These are phyloP conservation scores for Metschnikowia continentalis DNA, from an alignment of 805 yeast genomes.

Conservation along the genomic window DNA sequence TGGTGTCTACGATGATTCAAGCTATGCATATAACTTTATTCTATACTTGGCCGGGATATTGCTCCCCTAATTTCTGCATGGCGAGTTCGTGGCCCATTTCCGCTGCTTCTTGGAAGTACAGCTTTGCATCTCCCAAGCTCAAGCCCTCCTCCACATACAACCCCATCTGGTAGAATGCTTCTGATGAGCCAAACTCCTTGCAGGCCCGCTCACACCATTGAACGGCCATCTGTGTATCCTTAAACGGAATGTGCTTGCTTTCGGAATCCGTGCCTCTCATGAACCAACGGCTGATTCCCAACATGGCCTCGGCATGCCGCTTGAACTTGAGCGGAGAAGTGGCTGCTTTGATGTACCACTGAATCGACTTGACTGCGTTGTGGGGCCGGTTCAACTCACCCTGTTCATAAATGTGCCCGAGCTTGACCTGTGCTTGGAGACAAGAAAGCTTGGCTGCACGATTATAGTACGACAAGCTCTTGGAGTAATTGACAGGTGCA, in stretches of 20 bases:
- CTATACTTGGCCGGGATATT: not conserved
- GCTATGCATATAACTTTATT: not conserved
- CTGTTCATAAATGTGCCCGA: conserved; percentile 40
- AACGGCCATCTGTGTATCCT: conserved; percentile 34
- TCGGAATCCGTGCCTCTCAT: conserved; percentile 31
- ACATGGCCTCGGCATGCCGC: conserved; percentile 44
- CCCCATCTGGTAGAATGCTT: conserved; percentile 40
- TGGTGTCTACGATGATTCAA: too few species aligned
- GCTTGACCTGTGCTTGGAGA: conserved; percentile 37
- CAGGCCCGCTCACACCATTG: conserved; percentile 44
- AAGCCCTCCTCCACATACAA: conserved; percentile 35
- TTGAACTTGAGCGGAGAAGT: conserved; percentile 36
- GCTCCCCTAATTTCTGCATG: not conserved
- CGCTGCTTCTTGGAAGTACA: conserved; percentile 34
- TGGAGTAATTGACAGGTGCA: conserved; percentile 42
- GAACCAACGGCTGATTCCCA: conserved; percentile 42
- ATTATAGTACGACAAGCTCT: conserved; percentile 39
- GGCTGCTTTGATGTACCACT: conserved; percentile 42
- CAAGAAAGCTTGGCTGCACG: conserved; percentile 39
- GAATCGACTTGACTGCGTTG: conserved; percentile 40
- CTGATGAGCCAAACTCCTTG: conserved; percentile 34
- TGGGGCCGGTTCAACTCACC: conserved; percentile 39
- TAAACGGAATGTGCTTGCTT: conserved; percentile 33
- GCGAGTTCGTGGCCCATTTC: conserved; percentile 32
- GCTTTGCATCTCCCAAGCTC: conserved; percentile 23